Evolutionary conservation across 192 early-diverging fungal species (phyloP), one percentile per base, ranked within the genome.

Genomic region (Diversispora eburnea): DNA sequence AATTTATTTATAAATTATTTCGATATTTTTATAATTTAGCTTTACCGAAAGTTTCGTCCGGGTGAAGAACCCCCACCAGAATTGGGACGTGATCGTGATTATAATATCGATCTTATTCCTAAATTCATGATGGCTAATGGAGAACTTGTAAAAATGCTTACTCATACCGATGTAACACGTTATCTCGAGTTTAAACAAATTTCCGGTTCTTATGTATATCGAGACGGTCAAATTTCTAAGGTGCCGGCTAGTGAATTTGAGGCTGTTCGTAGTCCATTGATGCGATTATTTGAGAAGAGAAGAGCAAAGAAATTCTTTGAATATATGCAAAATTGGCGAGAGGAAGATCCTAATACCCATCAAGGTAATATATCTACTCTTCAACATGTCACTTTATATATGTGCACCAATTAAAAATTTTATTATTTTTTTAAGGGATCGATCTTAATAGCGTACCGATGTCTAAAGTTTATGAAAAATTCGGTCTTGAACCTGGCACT

Each of bases 81-180:
- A 39, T 78, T 92, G 19, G 92, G 92, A 12, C 84, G 84, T 58
- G 88, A 89, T 78, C 89, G 96, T 70, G 97, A 98, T 84, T 99
- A 91, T 84, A 95, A 94, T 83, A 89, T 99, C 64, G 98, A 99
- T 82, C 83, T 98, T 78, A 97, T 99, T 63, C 98, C 98, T 73
- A 99, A 99, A 86, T 99, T 99, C 83, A 93, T 97, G 84, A 98
- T 99, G 97, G 95, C 94, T 41, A 95, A 92, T 66, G 98, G 97
- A 63, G 97, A 97, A 79, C 93, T 99, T 76, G 92, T 98, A 74
- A 92, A 91, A 77, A 95, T 99, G 66, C 88, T 99, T 59, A 92
- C 92, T 76, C 95, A 99, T 84, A 98, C 96, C 51, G 94, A 98
- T 75, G 97, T 99, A 22, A 97, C 97, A 42, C 92, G 94, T 66